A percentile compares a stretch with the other conserved stretches of the same genome.
Conservation (phyloP, 306 rosid genomes). For the Cyamopsis tetragonoloba region DNA sequence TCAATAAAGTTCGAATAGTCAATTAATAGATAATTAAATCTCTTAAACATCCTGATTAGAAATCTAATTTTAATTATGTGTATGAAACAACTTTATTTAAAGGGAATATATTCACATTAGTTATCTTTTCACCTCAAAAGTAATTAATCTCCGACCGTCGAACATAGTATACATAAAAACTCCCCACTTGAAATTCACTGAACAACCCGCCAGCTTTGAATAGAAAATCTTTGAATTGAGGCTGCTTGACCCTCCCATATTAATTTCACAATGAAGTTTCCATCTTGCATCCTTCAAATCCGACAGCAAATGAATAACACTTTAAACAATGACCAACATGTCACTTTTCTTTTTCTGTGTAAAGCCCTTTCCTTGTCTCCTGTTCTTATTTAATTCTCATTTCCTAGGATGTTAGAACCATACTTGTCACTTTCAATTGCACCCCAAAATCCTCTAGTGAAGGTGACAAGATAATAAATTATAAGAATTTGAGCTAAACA, state of each 20-base stretch:
- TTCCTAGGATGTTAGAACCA: background rate
- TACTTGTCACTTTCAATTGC: conserved; percentile 22
- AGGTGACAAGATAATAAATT: background rate
- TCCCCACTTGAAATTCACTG: background rate
- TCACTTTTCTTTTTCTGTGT: conserved; percentile 21
- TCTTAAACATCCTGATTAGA: too few relatives aligned
- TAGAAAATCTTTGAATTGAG: background rate
- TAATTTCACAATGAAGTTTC: background rate
- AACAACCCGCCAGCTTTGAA: conserved; percentile 21
- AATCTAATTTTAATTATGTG: too few relatives aligned
- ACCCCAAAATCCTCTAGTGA: background rate
- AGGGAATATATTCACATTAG: too few relatives aligned
- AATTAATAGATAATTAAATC: too few relatives aligned
- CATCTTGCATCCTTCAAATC: conserved; percentile 8
- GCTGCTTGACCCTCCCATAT: conserved; percentile 1
- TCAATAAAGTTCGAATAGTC: too few relatives aligned
- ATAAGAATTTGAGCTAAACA: background rate
- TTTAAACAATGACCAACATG: conserved; percentile 12
- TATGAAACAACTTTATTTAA: too few relatives aligned
- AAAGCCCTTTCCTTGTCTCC: conserved; percentile 17
- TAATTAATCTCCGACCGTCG: too few relatives aligned
- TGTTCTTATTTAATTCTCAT: background rate
- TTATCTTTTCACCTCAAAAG: too few relatives aligned
- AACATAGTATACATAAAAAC: too few relatives aligned
- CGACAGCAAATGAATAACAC: conserved; percentile 11